Percentiles rank a stretch among this genome's conserved stretches.
Evolutionary conservation across 2,329 filamentous ascomycete species (phyloP).

Genomic region (Cordyceps militaris): DNA sequence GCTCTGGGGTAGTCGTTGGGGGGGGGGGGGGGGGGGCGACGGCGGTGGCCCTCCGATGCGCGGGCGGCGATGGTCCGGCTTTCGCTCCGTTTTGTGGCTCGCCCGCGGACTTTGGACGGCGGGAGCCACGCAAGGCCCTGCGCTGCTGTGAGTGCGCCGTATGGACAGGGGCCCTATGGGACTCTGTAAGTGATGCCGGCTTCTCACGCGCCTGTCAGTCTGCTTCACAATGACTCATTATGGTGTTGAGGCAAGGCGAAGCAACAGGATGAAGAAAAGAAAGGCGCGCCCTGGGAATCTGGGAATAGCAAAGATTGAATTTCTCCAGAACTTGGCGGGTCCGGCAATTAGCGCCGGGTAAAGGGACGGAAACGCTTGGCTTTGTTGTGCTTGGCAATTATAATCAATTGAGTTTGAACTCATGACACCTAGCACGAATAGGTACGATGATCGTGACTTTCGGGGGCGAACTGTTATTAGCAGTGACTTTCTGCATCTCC

Average conservation of each 20-base stretch:
- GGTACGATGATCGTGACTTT: too few relatives aligned
- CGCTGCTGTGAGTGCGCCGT: too few relatives aligned
- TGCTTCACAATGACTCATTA: background rate
- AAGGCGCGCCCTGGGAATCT: background rate
- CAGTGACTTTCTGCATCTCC: too few relatives aligned
- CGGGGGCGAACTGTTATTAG: too few relatives aligned
- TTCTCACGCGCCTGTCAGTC: background rate
- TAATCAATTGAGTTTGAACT: too few relatives aligned
- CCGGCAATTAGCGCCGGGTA: conserved; percentile 5
- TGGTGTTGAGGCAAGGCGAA: background rate
- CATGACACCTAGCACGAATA: too few relatives aligned
- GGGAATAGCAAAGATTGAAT: background rate
- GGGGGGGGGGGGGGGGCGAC: background rate
- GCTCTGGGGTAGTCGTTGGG: too few relatives aligned
- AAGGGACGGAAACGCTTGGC: background rate
- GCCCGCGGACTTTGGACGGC: background rate
- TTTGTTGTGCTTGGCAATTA: background rate
- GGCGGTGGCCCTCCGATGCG: background rate
- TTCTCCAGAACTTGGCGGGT: background rate
- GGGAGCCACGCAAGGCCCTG: too few relatives aligned
- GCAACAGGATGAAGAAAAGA: background rate
- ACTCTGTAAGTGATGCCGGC: background rate
- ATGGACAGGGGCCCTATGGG: too few relatives aligned
- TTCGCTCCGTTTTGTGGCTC: background rate
- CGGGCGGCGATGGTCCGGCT: background rate